These are phyloP conservation scores for Castanea sativa DNA, from an alignment of 306 rosid genomes.

Conservation along the genomic window DNA sequence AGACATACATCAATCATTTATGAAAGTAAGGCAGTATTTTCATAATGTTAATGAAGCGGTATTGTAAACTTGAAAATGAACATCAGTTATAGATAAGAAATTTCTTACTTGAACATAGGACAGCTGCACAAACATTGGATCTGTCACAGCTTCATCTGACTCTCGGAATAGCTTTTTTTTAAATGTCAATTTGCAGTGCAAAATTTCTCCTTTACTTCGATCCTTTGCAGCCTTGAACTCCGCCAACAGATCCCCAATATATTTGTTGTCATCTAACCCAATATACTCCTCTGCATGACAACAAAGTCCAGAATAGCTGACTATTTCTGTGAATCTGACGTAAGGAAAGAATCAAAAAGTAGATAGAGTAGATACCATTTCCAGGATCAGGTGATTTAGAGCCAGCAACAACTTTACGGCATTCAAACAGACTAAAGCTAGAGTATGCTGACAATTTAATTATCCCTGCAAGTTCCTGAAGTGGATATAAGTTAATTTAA, in stretches of 20 bases:
- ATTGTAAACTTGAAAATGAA: neutral
- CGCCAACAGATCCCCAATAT: constrained; percentile 79
- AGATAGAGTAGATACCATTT: constrained; percentile 48
- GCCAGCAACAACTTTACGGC: constrained; percentile 74
- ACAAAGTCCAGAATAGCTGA: constrained; percentile 28
- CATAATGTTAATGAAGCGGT: neutral
- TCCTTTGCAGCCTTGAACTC: constrained; percentile 90
- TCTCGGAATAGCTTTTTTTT: constrained; percentile 89
- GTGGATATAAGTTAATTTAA: constrained; percentile 20
- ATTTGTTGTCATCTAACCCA: constrained; percentile 87
- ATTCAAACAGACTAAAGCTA: constrained; percentile 82
- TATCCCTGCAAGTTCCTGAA: constrained; percentile 90
- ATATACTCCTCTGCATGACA: constrained; percentile 77
- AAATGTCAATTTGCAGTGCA: constrained; percentile 79
- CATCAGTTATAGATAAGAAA: constrained; percentile 13
- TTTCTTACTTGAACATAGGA: constrained; percentile 82
- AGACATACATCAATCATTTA: neutral
- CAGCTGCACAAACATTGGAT: constrained; percentile 88
- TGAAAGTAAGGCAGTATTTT: neutral
- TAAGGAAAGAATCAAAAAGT: constrained; percentile 12
- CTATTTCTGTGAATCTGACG: constrained; percentile 6
- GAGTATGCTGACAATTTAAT: constrained; percentile 76
- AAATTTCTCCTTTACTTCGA: constrained; percentile 87
- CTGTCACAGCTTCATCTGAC: constrained; percentile 91
- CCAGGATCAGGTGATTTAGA: constrained; percentile 79